Evolutionary conservation across 495 filamentous ascomycete genomes (phyloP), one percentile per base, ranked within the genome.

Genomic region (Rusavskia elegans): DNA sequence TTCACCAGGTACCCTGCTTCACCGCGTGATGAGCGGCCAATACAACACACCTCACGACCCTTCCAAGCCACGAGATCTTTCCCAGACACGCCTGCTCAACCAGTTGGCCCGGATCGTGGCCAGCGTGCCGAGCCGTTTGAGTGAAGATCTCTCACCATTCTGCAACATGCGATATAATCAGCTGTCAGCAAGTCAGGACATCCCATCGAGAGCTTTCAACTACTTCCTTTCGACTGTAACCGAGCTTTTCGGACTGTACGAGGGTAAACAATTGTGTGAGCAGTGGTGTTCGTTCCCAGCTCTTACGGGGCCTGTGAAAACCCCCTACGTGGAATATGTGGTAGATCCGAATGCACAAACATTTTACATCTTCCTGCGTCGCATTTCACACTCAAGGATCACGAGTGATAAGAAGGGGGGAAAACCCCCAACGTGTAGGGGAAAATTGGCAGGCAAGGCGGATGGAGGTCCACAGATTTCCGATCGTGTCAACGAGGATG

Each of bases 281-380:
- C 19, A 29, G 13, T 46, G 20, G 44, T 46, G 44, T 29, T 46
- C 20, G 8, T 42, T 42, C n/a, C 40, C 14, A 13, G 40, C 8
- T 42, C 40, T 35, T 11, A 7, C 1, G 13, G 13, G 32, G 8
- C 10, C 32, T 35, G 32, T 13, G 32, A 35, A 35, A 35, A 35
- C 32, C 32, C 32, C 32, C 13, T 35, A 21, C 40, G 1, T 23
- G 20, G 54, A 56, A 41, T 39, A 37, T 23, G 57, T 59, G 13
- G 57, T 59, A 7, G 32, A 23, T 25, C 68, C 73, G 6, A 63
- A 70, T 50, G 35, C 67, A 10, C 65, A 66, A 42, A 73, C 70
- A 21, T 61, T 72, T 45, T 66, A 71, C 44, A 66, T 68, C 44
- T 62, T 74, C n/a, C 40, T 59, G 30, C 50, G 51, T 27, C 54